Conservation (phyloP, 495 filamentous ascomycete genomes). For the Penicillium soppii region DNA sequence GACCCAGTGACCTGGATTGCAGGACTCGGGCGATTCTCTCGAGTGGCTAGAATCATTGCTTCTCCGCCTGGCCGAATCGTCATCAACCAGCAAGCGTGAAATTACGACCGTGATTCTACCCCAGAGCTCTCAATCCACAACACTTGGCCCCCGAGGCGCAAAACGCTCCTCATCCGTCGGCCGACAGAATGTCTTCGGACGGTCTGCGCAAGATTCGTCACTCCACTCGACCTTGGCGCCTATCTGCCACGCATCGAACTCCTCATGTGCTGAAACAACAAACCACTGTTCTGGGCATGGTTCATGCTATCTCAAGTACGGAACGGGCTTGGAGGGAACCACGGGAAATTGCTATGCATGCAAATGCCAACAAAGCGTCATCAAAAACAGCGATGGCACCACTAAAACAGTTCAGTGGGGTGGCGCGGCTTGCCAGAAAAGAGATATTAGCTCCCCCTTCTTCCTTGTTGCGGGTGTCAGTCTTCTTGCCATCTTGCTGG, state of each 20-base stretch:
- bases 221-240: slow-evolving; percentile 28
- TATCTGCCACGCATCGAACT: slow-evolving; percentile 62
- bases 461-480: slow-evolving; percentile 76
- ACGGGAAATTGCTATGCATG: slow-evolving; percentile 70
- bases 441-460: slow-evolving; percentile 82
- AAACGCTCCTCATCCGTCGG: not conserved
- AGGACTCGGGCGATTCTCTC: slow-evolving; percentile 1
- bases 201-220: slow-evolving; percentile 7
- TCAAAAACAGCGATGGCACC: slow-evolving; percentile 46
- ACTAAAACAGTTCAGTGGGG: slow-evolving; percentile 66
- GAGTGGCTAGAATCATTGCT: slow-evolving; percentile 23
- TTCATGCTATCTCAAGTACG: slow-evolving; percentile 61
- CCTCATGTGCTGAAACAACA: slow-evolving; percentile 61
- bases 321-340: slow-evolving; percentile 27
- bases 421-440: slow-evolving; percentile 86
- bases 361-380: slow-evolving; percentile 56
- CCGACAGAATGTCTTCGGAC: slow-evolving; percentile 1
- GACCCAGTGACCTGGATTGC: slow-evolving; percentile 6
- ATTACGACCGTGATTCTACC: slow-evolving; percentile 28
- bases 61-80: slow-evolving; percentile 12
- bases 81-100: slow-evolving; percentile 13
- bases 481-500: slow-evolving; percentile 58
- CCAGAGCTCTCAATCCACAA: not conserved
- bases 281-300: slow-evolving; percentile 77
- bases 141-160: not conserved